phyloP scores from a whole-genome alignment of 257 asterid genomes.

The Nicotiana undulata region DNA sequence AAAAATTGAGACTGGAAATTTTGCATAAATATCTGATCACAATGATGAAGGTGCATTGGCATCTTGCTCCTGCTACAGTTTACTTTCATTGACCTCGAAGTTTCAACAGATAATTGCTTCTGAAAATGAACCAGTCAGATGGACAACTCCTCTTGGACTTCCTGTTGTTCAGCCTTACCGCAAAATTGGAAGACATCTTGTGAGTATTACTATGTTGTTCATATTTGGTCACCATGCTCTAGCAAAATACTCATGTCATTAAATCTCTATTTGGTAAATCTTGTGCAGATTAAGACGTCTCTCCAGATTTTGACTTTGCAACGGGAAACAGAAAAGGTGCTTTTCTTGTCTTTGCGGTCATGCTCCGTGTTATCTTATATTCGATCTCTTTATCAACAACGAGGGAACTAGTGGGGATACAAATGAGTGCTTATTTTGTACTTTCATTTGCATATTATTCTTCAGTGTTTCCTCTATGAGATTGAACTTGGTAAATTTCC shows the following conservation, averaged over 20 bases:
- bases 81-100: slow-evolving; percentile 14
- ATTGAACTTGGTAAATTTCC: background rate
- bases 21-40: background rate
- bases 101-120: slow-evolving; percentile 69
- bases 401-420: background rate
- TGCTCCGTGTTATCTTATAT: background rate
- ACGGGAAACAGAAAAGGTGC: slow-evolving; percentile 79
- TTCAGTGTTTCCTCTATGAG: slow-evolving; percentile 3
- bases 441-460: background rate
- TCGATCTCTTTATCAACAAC: background rate
- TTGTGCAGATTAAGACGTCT: slow-evolving; percentile 81
- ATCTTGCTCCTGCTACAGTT: slow-evolving; percentile 2
- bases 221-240: background rate
- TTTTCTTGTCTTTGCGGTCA: background rate
- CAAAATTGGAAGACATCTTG: slow-evolving; percentile 57
- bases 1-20: background rate
- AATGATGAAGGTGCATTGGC: background rate
- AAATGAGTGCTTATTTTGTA: background rate
- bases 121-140: slow-evolving; percentile 77
- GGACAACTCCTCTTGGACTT: slow-evolving; percentile 99
- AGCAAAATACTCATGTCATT: background rate
- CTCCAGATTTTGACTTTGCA: slow-evolving; percentile 81
- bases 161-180: slow-evolving; percentile 99
- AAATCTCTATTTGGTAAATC: background rate
- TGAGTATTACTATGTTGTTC: slow-evolving; percentile 23